Conservation (phyloP, 129 eudicot genomes). For the sunflower (Helianthus annuus) region HanXRQr2.0-SUNRISE NC_035435.2:43383912-43384411, state of each 20-base stretch:
- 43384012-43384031: background rate
- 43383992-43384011: too few relatives aligned
- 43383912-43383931: background rate
- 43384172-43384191: background rate
- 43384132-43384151: constrained; percentile 36
- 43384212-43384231: background rate
- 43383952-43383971: background rate
- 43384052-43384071: background rate
- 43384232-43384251: background rate
- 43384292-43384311: background rate
- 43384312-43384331: too few relatives aligned
- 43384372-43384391: too few relatives aligned
- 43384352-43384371: too few relatives aligned
- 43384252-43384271: background rate
- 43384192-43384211: background rate
- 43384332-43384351: too few relatives aligned
- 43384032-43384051: background rate
- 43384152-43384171: constrained; percentile 16
- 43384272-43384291: background rate
- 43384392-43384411: background rate
- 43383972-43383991: background rate
- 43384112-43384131: constrained; percentile 19
- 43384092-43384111: constrained; percentile 34
- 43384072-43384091: background rate
- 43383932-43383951: background rate